Base-by-base conservation (phyloP, 1,284 basidiomycete genomes). In the Ustilago vetiveriae region DNA sequence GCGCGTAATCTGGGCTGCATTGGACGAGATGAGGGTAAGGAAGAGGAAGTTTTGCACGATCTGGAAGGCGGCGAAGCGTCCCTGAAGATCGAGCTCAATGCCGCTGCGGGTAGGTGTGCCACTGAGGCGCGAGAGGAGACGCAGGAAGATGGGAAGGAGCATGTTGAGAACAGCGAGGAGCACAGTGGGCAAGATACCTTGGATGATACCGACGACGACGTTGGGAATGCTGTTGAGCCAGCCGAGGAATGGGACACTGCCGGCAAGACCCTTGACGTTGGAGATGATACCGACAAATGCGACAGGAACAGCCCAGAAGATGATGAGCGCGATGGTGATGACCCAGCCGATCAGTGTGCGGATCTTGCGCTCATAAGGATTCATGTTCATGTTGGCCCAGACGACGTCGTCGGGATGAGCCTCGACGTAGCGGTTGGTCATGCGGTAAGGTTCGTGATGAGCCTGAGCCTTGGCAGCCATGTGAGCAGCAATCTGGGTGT, bases 11-110 rank as follows among this genome's bases (percentile, higher is more conserved):
- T 77, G 57, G n/a, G 50, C 39, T 13, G 72, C 67, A 27, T 66
- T 70, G 50, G 63, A 62, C 7, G 76, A 76, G 36, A 82, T 48
- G 36, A 82, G 62, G 22, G 79, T 78, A 29, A 82, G 52, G 48
- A 81, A 62, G 44, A 82, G 66, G 72, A 81, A 82, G 69, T 82
- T 82, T 62, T 82, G 77, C 43, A 82, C 63, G 41, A 82, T 60
- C 95, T 86, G 90, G 87, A 98, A 98, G 54, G 91, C 84, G 85
- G 94, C 97, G 85, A 88, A 97, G 35, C 95, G 87, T 5, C 88
- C 88, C 91, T 97, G 96, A 67, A 97, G 84, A 57, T 90, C 91
- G 21, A 96, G 86, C 79, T 98, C 95, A 55, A 98, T 85, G 6
- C 89, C 90, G 3, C 90, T 91, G 27, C 85, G 85, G 63, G 90